These are phyloP conservation scores for Coniosporium apollinis DNA, from an alignment of 495 filamentous ascomycete species.

Conservation along the genomic window DNA sequence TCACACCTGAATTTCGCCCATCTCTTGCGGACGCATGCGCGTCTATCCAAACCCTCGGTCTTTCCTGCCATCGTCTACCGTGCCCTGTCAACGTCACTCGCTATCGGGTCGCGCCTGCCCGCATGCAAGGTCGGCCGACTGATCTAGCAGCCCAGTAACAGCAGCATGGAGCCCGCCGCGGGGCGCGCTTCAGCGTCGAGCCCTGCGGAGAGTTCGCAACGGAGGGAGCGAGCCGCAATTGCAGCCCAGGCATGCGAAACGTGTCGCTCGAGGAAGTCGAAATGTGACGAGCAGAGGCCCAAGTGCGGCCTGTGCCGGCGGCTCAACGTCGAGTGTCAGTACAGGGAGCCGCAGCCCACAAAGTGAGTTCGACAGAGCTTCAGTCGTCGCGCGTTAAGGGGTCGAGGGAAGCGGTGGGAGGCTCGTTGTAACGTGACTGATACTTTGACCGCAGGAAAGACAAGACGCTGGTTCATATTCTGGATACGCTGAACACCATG, in stretches of 20 bases:
- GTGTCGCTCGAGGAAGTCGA: slow-evolving; percentile 19
- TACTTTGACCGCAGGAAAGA: slow-evolving; percentile 31
- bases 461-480: slow-evolving; percentile 42
- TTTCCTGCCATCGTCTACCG: no score
- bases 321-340: slow-evolving; percentile 39
- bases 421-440: slow-evolving; percentile 2
- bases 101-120: no score
- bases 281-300: slow-evolving; percentile 19
- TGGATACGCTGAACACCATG: slow-evolving; percentile 35
- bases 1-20: no score
- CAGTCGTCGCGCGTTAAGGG: slow-evolving; percentile 4
- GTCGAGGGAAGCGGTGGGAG: not conserved
- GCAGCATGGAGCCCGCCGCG: no score
- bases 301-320: slow-evolving; percentile 19
- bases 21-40: no score
- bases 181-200: no score
- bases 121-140: no score
- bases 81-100: no score
- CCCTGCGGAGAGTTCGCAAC: slow-evolving; percentile 9
- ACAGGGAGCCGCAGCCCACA: slow-evolving; percentile 43
- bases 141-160: no score
- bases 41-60: no score
- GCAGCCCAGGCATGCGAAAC: slow-evolving; percentile 22
- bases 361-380: slow-evolving; percentile 31
- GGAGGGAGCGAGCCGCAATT: slow-evolving; percentile 18